Conservation (phyloP, 352 stramenopile genomes). For the Thraustotheca clavata region DNA sequence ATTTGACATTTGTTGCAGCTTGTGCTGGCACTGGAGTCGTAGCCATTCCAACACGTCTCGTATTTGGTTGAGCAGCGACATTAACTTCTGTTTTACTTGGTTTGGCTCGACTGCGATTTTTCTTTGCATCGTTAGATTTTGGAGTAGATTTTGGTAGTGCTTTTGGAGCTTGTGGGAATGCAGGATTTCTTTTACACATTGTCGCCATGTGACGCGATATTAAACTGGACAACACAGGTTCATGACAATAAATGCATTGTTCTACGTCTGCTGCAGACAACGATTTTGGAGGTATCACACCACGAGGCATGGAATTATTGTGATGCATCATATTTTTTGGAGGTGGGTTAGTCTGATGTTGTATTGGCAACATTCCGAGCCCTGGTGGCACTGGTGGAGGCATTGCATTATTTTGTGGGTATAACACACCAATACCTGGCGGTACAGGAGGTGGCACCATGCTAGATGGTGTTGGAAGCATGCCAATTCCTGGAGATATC, state of each 20-base stretch:
- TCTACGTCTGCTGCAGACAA: not conserved
- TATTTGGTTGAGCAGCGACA: no score
- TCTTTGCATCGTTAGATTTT: no score
- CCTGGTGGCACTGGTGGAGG: not conserved
- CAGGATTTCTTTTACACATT: not conserved
- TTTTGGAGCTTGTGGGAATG: not conserved
- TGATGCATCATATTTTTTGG: not conserved
- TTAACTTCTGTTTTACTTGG: no score
- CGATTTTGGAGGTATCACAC: not conserved
- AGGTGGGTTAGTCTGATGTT: not conserved
- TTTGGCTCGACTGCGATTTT: no score
- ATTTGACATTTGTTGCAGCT: not conserved
- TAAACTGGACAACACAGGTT: not conserved
- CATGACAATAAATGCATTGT: not conserved
- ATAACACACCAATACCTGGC: no score
- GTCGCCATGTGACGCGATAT: not conserved
- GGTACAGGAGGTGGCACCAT: not conserved
- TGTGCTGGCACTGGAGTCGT: not conserved
- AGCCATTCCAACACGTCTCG: no score
- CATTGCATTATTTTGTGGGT: no score
- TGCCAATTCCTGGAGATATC: not conserved
- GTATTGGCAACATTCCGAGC: not conserved
- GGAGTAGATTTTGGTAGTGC: no score
- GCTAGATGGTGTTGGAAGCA: not conserved
- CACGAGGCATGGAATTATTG: no score